phyloP scores from a whole-genome alignment of 768 basidiomycete genomes.

The Psilocybe azurescens region DNA sequence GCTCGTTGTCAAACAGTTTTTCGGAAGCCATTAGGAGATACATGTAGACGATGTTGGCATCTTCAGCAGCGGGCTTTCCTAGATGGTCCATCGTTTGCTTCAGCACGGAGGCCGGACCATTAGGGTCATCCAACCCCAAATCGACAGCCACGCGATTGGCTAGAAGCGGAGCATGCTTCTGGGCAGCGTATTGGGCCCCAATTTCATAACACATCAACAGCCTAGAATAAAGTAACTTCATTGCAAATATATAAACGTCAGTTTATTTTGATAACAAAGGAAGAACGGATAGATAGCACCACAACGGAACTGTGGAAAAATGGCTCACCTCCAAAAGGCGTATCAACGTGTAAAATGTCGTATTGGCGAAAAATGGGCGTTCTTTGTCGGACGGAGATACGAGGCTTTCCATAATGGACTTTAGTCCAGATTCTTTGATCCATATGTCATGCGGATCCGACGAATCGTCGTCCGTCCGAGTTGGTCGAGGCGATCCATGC shows the following conservation, averaged over 20 bases:
- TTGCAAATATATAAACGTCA: conserved; percentile 43
- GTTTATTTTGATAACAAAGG: conserved; percentile 2
- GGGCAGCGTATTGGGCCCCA: conserved; percentile 69
- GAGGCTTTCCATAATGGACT: conserved; percentile 21
- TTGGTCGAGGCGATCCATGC: conserved; percentile 34
- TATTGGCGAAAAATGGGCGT: conserved; percentile 87
- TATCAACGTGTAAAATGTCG: conserved; percentile 89
- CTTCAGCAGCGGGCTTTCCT: conserved; percentile 52
- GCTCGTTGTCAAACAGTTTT: conserved; percentile 90
- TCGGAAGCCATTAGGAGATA: conserved; percentile 92
- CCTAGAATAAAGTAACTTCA: conserved; percentile 87
- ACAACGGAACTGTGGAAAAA: conserved; percentile 5
- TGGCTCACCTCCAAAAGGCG: conserved; percentile 81
- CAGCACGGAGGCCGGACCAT: conserved; percentile 72
- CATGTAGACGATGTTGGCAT: conserved; percentile 78
- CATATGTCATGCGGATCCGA: conserved; percentile 54
- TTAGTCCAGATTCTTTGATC: conserved; percentile 57
- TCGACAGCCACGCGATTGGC: conserved; percentile 84
- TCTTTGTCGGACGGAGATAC: conserved; percentile 36
- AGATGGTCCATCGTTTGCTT: conserved; percentile 68
- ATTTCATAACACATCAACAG: conserved; percentile 85
- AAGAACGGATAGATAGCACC: conserved; percentile 3
- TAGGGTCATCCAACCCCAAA: conserved; percentile 86
- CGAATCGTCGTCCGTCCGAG: conserved; percentile 33
- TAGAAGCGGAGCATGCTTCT: conserved; percentile 67